Conservation (phyloP, 2,329 filamentous ascomycete species). For the Pseudocercospora ulei region DNA sequence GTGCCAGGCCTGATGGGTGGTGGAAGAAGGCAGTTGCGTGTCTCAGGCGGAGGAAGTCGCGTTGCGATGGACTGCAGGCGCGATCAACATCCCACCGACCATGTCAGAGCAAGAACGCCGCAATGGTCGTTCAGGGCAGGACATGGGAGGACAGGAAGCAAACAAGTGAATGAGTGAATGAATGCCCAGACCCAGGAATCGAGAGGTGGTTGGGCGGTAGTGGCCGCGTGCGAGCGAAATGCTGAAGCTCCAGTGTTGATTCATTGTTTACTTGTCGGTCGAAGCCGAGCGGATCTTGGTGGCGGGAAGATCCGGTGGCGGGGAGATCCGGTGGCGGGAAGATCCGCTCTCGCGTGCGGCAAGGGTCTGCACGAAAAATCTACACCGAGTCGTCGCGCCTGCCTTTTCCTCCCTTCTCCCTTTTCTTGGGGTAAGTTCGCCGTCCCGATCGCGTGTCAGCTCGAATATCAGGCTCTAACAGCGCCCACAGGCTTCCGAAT, state of each 20-base stretch:
- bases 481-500: neutral
- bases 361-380: neutral
- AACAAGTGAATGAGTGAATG: constrained; percentile 5
- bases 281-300: constrained; percentile 1
- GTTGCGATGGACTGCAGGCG: constrained; percentile 18
- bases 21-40: constrained; percentile 7
- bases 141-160: constrained; percentile 1
- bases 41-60: constrained; percentile 2
- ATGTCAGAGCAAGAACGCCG: constrained; percentile 10
- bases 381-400: constrained; percentile 3
- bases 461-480: constrained; percentile 9
- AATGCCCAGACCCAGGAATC: neutral
- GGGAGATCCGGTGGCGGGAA: constrained; percentile 3
- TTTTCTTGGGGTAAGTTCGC: constrained; percentile 43
- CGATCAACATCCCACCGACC: constrained; percentile 1
- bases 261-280: constrained; percentile 11
- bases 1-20: constrained; percentile 10
- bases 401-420: constrained; percentile 31
- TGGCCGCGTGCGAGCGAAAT: constrained; percentile 17
- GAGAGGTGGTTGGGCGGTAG: constrained; percentile 6
- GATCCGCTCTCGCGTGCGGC: constrained; percentile 3
- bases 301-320: neutral
- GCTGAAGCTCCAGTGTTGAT: constrained; percentile 12
- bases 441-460: constrained; percentile 20
- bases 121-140: no score